These are phyloP conservation scores for Rhizopus microsporus DNA, from an alignment of 371 early-diverging fungal genomes.

Conservation along the genomic window DNA sequence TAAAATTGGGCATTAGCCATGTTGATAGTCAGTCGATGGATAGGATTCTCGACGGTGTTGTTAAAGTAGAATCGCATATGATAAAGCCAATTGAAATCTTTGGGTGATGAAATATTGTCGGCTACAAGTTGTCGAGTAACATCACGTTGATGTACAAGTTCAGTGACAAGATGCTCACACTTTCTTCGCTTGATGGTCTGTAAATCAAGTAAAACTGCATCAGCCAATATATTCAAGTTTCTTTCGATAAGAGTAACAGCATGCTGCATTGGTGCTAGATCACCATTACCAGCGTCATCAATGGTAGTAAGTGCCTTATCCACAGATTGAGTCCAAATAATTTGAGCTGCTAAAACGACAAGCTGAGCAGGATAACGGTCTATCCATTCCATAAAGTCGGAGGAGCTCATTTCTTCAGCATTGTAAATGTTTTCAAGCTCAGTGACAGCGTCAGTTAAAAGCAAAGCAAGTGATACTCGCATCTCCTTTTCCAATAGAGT, in stretches of 20 bases:
- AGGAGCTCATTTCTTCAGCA: slow-evolving; percentile 59
- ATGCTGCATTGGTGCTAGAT: slow-evolving; percentile 50
- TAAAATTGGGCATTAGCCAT: slow-evolving; percentile 95
- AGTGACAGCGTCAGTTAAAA: slow-evolving; percentile 72
- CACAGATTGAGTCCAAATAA: slow-evolving; percentile 88
- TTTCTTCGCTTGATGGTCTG: slow-evolving; percentile 85
- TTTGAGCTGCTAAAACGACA: slow-evolving; percentile 89
- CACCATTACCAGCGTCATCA: slow-evolving; percentile 34
- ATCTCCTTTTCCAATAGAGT: slow-evolving; percentile 93
- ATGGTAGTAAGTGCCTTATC: slow-evolving; percentile 71
- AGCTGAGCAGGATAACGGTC: slow-evolving; percentile 92
- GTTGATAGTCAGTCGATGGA: slow-evolving; percentile 73
- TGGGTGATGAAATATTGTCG: slow-evolving; percentile 57
- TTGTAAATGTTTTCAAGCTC: slow-evolving; percentile 70
- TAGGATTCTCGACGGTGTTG: slow-evolving; percentile 61
- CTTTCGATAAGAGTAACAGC: slow-evolving; percentile 71
- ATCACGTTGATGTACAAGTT: slow-evolving; percentile 98
- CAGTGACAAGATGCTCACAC: slow-evolving; percentile 97
- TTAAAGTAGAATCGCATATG: slow-evolving; percentile 97
- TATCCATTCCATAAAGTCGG: slow-evolving; percentile 83
- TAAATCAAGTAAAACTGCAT: slow-evolving; percentile 89
- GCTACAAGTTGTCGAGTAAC: slow-evolving; percentile 77
- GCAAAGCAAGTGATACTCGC: slow-evolving; percentile 79
- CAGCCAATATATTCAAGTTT: slow-evolving; percentile 86
- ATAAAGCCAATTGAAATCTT: slow-evolving; percentile 94